Base-by-base conservation (phyloP, 805 yeast species). In the Pichia cephalocereana region DNA sequence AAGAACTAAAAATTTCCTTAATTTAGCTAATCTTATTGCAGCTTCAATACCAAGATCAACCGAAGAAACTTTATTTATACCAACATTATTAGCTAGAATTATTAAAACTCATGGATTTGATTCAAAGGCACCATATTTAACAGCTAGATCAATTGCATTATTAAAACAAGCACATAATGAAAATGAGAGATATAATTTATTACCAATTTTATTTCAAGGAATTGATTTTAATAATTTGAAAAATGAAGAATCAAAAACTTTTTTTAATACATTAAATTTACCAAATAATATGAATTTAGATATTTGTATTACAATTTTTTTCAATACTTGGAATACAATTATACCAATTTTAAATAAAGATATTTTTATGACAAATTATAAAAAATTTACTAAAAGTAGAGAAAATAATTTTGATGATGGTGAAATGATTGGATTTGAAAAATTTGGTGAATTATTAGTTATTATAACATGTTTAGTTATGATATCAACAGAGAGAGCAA, bases 11-110 rank as follows among this genome's bases (percentile, higher is more conserved):
- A 66, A 71, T 52, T 69, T 72, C 41, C 57, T 72, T 42, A 75
- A 74, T 55, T 60, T 78, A 45, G 78, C 82, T 1, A 73, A 74
- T 23, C 61, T 78, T 28, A 88, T 84, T 6, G 86, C 91, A 0
- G 73, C 83, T 51, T 77, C 91, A 0, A 75, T 83, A 10, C 93
- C 91, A 8, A 69, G 93, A 59, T 76, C 85, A 17, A 84, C 91
- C 0, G 90, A 83, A 56, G 93, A 85, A 59, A 83, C 88, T 0
- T 65, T 85, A 40, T 82, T 83, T 56, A 79, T 83, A 37, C 91
- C 93, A 0, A 79, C 86, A 8, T 63, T 85, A 44, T 66, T 85
- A 50, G 85, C 88, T 7, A 75, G 79, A 48, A 72, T 85, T 44
- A 83, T 87, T 50, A 80, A 80, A 56, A 76, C 74, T 2, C 84